A percentile compares a stretch with the other conserved stretches of the same genome.
Conservation (phyloP, 345 rosid species). For the Aurinia saxatilis region DNA sequence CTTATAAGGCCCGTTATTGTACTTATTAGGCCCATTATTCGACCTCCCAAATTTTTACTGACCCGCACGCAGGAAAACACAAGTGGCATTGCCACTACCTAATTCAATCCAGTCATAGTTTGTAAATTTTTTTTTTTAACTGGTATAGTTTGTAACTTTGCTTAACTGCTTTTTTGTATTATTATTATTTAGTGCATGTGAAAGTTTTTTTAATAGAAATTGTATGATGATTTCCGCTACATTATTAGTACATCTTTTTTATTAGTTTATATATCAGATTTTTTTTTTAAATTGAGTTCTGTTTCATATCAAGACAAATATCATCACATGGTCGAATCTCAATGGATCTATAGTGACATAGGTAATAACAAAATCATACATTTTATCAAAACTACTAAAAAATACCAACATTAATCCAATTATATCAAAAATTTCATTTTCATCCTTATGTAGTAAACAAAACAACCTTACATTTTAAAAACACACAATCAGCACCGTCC, state of each 20-base stretch:
- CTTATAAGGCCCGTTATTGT: neutral
- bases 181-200: neutral
- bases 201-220: neutral
- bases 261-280: too few species aligned
- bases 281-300: too few species aligned
- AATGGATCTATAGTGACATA: constrained; percentile 9
- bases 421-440: neutral
- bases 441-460: neutral
- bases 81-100: neutral
- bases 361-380: neutral
- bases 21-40: neutral
- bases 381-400: neutral
- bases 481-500: constrained; percentile 14
- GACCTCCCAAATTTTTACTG: neutral
- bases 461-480: neutral
- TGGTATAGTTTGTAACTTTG: too few species aligned
- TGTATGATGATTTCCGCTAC: neutral
- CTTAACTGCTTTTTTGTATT: too few species aligned
- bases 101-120: neutral
- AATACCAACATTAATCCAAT: neutral
- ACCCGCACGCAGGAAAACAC: neutral
- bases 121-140: too few species aligned
- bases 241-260: neutral
- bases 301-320: constrained; percentile 10
- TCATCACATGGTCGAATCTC: constrained; percentile 8